Base-by-base conservation (phyloP, 1,284 basidiomycete species). In the Cerrena zonata region DNA sequence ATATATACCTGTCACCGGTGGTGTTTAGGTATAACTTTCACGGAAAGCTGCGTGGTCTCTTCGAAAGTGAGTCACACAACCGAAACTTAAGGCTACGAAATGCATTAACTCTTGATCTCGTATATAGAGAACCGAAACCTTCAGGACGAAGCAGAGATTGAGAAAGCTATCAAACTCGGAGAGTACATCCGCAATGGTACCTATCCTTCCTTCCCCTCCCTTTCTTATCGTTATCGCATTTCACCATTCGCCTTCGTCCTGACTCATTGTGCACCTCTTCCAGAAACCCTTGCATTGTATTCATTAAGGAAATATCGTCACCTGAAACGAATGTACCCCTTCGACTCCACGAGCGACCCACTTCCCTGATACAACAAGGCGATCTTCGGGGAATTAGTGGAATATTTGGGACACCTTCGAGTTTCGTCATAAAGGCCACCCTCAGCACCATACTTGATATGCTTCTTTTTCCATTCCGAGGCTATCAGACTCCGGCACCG, bases 121-220 rank as follows among this genome's bases (percentile, higher is more conserved):
- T 37, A 40, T 21, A 22, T 26, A 93, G 91, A 87, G 66, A 91
- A 93, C 63, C 76, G 78, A 53, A 66, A 78, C 58, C 69, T 91
- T 52, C 84, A 76, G 10, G 80, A 90, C 62, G 77, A 78, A 34
- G 76, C 78, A 37, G 84, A 89, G 56, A 86, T 94, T 50, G 86
- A 91, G 68, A 82, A 79, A 55, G 89, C 90, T 2, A 72, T 93
- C 46, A 80, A 79, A 50, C 71, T 93, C 36, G 89, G 84, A 7
- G 89, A 92, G 66, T 92, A 91, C 61, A 92, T 94, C 65, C 91
- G 88, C 69, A 91, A 90, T 63, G 91, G 91, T 90, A 57, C 55
- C 80, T 63, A 24, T n/a, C 3, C 37, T 22, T 10, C 18, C 22
- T 4, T 21, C 5, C 19, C 34, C 15, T 40, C 4, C 34, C 23